These are phyloP conservation scores for Yamadazyma kanchanaburiensis DNA, from an alignment of 1,139 yeast species.

Conservation along the genomic window DNA sequence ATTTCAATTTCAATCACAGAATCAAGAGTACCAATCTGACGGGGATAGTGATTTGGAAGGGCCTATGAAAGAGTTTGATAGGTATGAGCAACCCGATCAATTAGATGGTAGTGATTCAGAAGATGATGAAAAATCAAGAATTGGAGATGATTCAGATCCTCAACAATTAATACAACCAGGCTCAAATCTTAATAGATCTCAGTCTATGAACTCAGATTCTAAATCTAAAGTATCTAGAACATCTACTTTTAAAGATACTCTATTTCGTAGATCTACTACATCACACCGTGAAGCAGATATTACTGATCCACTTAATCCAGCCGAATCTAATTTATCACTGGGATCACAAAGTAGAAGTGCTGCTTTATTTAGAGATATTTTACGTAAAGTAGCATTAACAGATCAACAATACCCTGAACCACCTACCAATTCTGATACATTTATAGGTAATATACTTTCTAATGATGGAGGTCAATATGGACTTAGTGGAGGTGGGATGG, in stretches of 20 bases:
- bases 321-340: constrained; percentile 6
- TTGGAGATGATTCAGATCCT: background rate
- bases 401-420: constrained; percentile 27
- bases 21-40: background rate
- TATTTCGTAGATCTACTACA: constrained; percentile 12
- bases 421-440: constrained; percentile 29
- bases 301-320: constrained; percentile 18
- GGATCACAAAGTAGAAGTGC: constrained; percentile 11
- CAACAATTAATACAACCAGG: background rate
- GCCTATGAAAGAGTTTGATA: constrained; percentile 1
- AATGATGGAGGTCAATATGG: constrained; percentile 23
- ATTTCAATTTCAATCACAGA: constrained; percentile 7
- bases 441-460: constrained; percentile 35
- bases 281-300: constrained; percentile 14
- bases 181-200: background rate
- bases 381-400: constrained; percentile 34
- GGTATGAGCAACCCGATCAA: constrained; percentile 7
- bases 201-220: constrained; percentile 1
- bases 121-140: constrained; percentile 3
- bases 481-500: constrained; percentile 41
- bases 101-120: constrained; percentile 10
- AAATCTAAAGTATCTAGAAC: constrained; percentile 2
- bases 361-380: constrained; percentile 26
- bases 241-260: constrained; percentile 5
- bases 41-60: constrained; percentile 2